phyloP scores from a whole-genome alignment of 164 flowering plant genomes.

The Tetracentron sinense region DNA sequence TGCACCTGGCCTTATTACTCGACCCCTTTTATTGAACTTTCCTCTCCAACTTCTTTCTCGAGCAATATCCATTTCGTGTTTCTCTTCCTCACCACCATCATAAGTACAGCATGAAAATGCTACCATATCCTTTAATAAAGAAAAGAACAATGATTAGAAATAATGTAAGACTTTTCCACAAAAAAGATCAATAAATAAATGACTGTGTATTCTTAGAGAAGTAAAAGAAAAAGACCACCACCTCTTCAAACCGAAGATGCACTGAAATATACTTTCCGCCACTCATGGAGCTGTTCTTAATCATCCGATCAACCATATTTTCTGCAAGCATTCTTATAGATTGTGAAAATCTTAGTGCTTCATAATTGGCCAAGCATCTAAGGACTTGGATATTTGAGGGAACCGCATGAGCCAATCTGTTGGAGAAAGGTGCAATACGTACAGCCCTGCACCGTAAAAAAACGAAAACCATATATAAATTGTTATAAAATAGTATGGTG shows the following conservation, averaged over 20 bases:
- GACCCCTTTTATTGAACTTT: constrained; percentile 70
- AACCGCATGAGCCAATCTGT: constrained; percentile 83
- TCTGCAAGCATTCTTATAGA: constrained; percentile 75
- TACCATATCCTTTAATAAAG: constrained; percentile 77
- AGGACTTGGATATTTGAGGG: constrained; percentile 69
- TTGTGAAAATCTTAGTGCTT: constrained; percentile 79
- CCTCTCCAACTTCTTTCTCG: constrained; percentile 94
- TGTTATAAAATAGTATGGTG: background rate
- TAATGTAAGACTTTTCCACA: background rate
- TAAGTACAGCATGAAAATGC: constrained; percentile 97
- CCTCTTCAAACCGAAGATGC: constrained; percentile 98
- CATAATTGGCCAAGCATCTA: constrained; percentile 85
- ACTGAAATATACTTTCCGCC: constrained; percentile 87
- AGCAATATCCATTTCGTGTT: constrained; percentile 85
- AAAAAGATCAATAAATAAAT: background rate
- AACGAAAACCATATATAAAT: constrained; percentile 5
- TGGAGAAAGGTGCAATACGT: constrained; percentile 95
- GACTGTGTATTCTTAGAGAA: background rate
- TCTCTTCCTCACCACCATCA: constrained; percentile 95
- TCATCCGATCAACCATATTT: constrained; percentile 79
- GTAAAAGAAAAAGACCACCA: constrained; percentile 17
- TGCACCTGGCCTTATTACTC: constrained; percentile 80
- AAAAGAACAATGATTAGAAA: constrained; percentile 5
- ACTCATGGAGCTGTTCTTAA: constrained; percentile 57
- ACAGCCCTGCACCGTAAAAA: constrained; percentile 60